Percentiles rank a stretch among this genome's conserved stretches.
These are phyloP conservation scores for Zelonia costaricensis DNA, from an alignment of 208 protist species.

Conservation along the genomic window DNA sequence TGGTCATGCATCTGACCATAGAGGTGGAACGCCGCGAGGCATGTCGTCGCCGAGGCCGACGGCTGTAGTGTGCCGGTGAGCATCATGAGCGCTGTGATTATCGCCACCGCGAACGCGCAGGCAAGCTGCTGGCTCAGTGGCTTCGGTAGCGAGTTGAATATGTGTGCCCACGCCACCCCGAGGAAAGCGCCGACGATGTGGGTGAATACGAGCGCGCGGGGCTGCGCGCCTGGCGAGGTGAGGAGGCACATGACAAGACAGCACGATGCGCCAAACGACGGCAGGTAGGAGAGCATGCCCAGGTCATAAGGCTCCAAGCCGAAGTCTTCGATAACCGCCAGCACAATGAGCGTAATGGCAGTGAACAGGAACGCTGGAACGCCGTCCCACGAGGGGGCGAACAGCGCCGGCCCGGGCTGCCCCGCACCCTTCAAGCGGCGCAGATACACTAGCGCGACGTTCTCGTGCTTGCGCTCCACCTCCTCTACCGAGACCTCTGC, in stretches of 20 bases:
- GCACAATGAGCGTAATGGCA: slow-evolving; percentile 48
- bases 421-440: slow-evolving; percentile 46
- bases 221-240: slow-evolving; percentile 58
- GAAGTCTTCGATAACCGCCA: slow-evolving; percentile 51
- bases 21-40: slow-evolving; percentile 55
- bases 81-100: slow-evolving; percentile 50
- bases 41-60: slow-evolving; percentile 68
- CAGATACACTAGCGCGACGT: slow-evolving; percentile 32
- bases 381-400: slow-evolving; percentile 37
- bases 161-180: slow-evolving; percentile 57
- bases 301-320: slow-evolving; percentile 46
- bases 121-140: slow-evolving; percentile 53
- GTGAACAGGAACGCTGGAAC: slow-evolving; percentile 57
- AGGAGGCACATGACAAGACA: slow-evolving; percentile 52
- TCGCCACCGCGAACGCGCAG: slow-evolving; percentile 55
- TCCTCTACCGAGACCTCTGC: slow-evolving; percentile 8
- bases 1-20: slow-evolving; percentile 57
- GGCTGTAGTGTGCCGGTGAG: slow-evolving; percentile 60
- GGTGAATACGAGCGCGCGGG: slow-evolving; percentile 47
- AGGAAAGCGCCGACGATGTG: slow-evolving; percentile 65
- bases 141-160: slow-evolving; percentile 39
- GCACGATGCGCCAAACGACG: slow-evolving; percentile 70
- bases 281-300: slow-evolving; percentile 48
- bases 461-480: slow-evolving; percentile 17
- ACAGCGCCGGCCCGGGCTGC: slow-evolving; percentile 31